Percentiles rank a stretch among this genome's conserved stretches.
These are phyloP conservation scores for Chamaecrista fasciculata DNA, from an alignment of 306 rosid species.

Conservation along the genomic window DNA sequence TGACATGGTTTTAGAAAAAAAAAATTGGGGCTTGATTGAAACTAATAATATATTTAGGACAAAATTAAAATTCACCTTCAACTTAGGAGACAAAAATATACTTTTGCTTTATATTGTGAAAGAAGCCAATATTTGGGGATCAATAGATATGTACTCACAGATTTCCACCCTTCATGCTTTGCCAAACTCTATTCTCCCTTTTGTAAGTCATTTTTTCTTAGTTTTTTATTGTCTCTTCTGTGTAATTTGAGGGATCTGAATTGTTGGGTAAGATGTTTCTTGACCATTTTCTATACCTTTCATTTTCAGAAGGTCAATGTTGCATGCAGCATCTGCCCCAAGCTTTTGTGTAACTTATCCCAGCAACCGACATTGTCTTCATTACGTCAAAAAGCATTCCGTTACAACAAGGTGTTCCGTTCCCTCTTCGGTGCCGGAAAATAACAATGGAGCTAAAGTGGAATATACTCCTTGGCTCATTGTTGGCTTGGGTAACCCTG, in stretches of 20 bases:
- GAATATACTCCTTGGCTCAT: constrained; percentile 98
- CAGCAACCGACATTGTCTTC: constrained; percentile 30
- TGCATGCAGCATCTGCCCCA: constrained; percentile 47
- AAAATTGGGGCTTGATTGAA: neutral
- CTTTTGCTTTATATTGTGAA: neutral
- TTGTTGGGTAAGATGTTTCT: neutral
- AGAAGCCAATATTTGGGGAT: neutral
- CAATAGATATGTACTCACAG: neutral
- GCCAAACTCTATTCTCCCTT: neutral
- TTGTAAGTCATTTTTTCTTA: neutral
- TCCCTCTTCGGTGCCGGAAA: constrained; percentile 51
- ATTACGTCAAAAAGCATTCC: constrained; percentile 23
- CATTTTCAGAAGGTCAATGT: constrained; percentile 59
- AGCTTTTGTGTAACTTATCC: constrained; percentile 42
- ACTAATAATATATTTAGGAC: neutral
- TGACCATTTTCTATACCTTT: neutral
- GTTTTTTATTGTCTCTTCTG: neutral
- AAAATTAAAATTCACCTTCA: neutral
- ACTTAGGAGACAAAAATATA: neutral
- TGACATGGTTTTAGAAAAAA: neutral
- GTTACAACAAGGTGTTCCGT: constrained; percentile 39
- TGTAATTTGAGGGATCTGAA: neutral
- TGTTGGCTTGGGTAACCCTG: constrained; percentile 96
- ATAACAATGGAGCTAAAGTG: constrained; percentile 48
- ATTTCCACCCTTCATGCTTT: neutral